phyloP scores from a whole-genome alignment of 2,329 filamentous ascomycete species.

The Magnaporthiopsis poae region DNA sequence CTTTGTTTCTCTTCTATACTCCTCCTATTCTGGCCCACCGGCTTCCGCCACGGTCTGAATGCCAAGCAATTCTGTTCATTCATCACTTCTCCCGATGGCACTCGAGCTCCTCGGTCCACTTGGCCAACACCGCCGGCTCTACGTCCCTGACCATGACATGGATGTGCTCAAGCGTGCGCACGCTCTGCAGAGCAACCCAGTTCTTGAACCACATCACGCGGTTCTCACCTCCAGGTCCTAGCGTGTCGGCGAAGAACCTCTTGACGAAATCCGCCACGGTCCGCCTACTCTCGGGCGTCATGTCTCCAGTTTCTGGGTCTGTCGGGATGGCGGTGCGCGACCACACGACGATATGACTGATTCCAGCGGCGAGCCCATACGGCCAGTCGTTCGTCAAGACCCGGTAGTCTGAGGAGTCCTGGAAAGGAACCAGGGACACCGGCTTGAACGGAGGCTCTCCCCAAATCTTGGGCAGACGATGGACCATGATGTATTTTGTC shows the following conservation, averaged over 20 bases:
- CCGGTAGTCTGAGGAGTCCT: constrained; percentile 48
- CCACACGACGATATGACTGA: constrained; percentile 85
- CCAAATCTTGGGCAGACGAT: constrained; percentile 63
- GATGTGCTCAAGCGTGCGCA: constrained; percentile 79
- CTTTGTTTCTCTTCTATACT: neutral
- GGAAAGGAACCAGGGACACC: constrained; percentile 40
- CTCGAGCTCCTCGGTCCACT: constrained; percentile 42
- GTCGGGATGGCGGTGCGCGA: constrained; percentile 71
- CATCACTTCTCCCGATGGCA: constrained; percentile 16
- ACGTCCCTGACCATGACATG: constrained; percentile 61
- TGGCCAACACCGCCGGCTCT: constrained; percentile 38
- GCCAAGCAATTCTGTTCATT: neutral
- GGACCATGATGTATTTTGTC: constrained; percentile 63
- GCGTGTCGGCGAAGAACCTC: constrained; percentile 53
- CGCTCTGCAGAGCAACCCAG: constrained; percentile 79
- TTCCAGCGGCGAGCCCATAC: constrained; percentile 59
- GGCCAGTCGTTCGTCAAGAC: constrained; percentile 90
- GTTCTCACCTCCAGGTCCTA: constrained; percentile 39
- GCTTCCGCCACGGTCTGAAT: constrained; percentile 16
- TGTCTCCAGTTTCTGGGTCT: constrained; percentile 58
- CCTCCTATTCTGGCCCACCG: neutral
- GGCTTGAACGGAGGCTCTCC: constrained; percentile 46
- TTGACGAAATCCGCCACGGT: constrained; percentile 61
- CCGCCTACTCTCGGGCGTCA: constrained; percentile 55
- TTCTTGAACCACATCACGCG: constrained; percentile 84